Percentiles rank a stretch among this genome's conserved stretches.
Evolutionary conservation across 2,329 filamentous ascomycete genomes (phyloP).

Genomic region (Aspergillus niger): DNA sequence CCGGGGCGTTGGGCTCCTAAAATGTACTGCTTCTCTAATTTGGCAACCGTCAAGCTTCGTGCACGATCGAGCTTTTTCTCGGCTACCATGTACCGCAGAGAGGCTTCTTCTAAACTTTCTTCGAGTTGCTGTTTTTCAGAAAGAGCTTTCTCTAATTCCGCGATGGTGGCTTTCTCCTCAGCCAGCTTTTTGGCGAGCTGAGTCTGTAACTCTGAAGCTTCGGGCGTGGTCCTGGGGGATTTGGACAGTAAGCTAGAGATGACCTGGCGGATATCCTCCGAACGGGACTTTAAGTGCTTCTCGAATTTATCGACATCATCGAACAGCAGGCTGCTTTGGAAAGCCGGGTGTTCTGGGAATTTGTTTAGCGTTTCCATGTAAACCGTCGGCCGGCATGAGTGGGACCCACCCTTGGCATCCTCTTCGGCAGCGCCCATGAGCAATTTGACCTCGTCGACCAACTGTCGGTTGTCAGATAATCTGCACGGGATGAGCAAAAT

Average conservation of each 20-base stretch:
- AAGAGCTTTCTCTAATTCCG: slow-evolving; percentile 73
- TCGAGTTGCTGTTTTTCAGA: slow-evolving; percentile 82
- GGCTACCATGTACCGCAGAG: slow-evolving; percentile 87
- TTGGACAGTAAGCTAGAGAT: slow-evolving; percentile 68
- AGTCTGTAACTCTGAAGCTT: slow-evolving; percentile 71
- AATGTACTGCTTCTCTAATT: slow-evolving; percentile 85
- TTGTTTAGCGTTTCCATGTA: slow-evolving; percentile 7
- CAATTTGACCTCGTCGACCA: slow-evolving; percentile 52
- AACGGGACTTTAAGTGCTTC: slow-evolving; percentile 74
- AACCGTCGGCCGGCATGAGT: neutral
- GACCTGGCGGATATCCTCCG: slow-evolving; percentile 72
- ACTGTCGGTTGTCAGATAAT: slow-evolving; percentile 31
- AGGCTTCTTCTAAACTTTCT: slow-evolving; percentile 84
- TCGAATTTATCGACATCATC: slow-evolving; percentile 66
- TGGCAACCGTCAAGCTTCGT: slow-evolving; percentile 86
- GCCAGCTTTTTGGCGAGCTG: slow-evolving; percentile 76
- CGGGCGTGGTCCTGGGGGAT: slow-evolving; percentile 56
- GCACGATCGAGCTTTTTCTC: slow-evolving; percentile 91
- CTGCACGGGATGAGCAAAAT: neutral
- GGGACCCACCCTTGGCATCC: slow-evolving; percentile 32
- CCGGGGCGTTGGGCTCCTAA: slow-evolving; percentile 60
- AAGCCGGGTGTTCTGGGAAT: slow-evolving; percentile 30
- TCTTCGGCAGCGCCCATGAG: slow-evolving; percentile 36
- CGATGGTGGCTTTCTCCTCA: slow-evolving; percentile 76
- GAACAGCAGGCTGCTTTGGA: slow-evolving; percentile 58